Base-by-base conservation (phyloP, 208 protist species). In the Vickermania spadyakhi region DNA sequence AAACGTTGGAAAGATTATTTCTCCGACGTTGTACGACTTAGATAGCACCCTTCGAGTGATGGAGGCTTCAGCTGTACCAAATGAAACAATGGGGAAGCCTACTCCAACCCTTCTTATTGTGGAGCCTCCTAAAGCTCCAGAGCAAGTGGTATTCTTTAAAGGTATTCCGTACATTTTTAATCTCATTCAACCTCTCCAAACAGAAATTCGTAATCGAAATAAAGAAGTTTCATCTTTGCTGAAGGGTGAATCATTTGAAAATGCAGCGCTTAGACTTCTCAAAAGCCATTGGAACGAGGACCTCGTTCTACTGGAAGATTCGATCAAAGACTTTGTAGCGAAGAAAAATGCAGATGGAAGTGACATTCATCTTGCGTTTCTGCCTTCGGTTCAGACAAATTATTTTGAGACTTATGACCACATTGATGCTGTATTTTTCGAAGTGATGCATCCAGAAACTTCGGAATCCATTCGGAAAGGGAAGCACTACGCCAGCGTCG, bases 91-190 rank as follows among this genome's bases (percentile, higher is more conserved):
- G 31, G 50, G 21, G 7, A 27, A 29, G 13, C 50, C 54, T 0
- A 30, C 65, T 14, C 66, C 76, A 0, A 68, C 71, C 0, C 52
- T 94, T 18, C 26, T 94, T 11, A 41, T 91, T 57, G 57, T 94
- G 25, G 87, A 94, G 62, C 64, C 70, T 0, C 78, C 86, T 0
- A n/a, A 45, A n/a, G 65, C 77, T 3, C 72, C 74, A 7, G 50
- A 54, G 18, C 64, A 77, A 2, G 52, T 89, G 0, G 75, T 94
- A 45, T 89, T 89, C 58, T 41, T 87, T 22, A 73, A 89, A 58
- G 87, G 87, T 11, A 68, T 79, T 28, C 73, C 87, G 0, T 94
- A 91, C 68, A 56, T 59, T 4, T 65, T 68, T 22, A 23, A 73
- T 45, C 52, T 81, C 5, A 60, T 56, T 2, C 56, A 69, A 4